Base-by-base conservation (phyloP, 352 stramenopile species). In the Globisporangium yorkense region DNA sequence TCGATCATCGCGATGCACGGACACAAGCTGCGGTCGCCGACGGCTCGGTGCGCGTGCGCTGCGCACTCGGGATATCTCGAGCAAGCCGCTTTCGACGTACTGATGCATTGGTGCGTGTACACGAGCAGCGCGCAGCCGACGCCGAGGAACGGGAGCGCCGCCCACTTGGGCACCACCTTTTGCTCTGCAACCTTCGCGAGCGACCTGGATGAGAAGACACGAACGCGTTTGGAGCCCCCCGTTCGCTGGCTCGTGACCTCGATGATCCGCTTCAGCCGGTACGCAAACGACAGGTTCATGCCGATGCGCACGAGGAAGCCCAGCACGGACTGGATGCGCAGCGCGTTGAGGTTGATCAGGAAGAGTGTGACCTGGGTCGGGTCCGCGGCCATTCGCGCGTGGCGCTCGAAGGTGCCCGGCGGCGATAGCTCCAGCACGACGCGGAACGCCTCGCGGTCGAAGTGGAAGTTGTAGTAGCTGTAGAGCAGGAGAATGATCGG, bases 1-100 rank as follows among this genome's bases (percentile, higher is more conserved):
- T 78, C 72, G 16, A 80, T 63, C 0, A 80, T 37, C 6, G 65
- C 66, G 41, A 62, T 47, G 49, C 72, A 76, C 3, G 70, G 72
- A 52, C 72, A 80, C 8, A 52, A 21, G 1, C 3, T 9, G 16
- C n/a, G 18, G 2, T 10, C 33, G 4, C 45, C 56, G 2, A 43
- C n/a, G 20, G 51, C 53, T 12, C 62, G 60, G 21, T 78, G 70
- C 1, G 59, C 65, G 46, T 62, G 63, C 1, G 63, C 61, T 12
- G 71, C 59, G 21, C 70, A 78, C 47, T 69, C 21, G 18, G 57
- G 59, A 20, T 70, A 57, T 1, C 10, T 1, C 3, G 37, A 24
- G 21, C 70, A 76, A 2, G 52, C 45, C 1, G 21, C 35, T 10
- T 55, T 43, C 10, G 67, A 69, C 0, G 24, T 46, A 0, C 10